Evolutionary conservation across 306 rosid genomes (phyloP).

Genomic region (Vigna reflexopilosa): DNA sequence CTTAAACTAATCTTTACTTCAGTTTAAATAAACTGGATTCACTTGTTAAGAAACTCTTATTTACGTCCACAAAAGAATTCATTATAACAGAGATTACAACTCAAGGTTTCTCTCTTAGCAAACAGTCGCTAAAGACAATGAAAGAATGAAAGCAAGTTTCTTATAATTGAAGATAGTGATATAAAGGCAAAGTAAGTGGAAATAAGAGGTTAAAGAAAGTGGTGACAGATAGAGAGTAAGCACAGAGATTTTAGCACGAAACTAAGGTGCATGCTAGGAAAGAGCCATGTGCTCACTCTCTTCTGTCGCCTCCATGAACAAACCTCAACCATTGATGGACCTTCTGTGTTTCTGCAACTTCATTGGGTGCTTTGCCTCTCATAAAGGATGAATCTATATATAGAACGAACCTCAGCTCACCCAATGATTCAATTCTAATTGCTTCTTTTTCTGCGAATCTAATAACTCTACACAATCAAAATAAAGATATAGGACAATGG

Average conservation of each 20-base stretch:
- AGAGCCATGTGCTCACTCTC: conserved; percentile 64
- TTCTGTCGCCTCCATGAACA: conserved; percentile 58
- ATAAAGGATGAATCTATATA: no score
- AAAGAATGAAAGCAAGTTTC: no score
- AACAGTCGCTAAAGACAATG: no score
- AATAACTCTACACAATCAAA: conserved; percentile 5
- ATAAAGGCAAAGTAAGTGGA: no score
- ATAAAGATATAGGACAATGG: not conserved
- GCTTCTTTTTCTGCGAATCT: conserved; percentile 23
- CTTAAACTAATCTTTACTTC: no score
- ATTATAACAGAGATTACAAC: no score
- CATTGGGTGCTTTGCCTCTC: conserved; percentile 14
- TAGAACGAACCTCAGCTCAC: not conserved
- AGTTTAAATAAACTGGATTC: no score
- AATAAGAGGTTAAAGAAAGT: not conserved
- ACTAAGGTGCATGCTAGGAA: conserved; percentile 44
- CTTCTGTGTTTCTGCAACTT: not conserved
- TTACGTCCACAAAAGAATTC: no score
- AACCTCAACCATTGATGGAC: not conserved
- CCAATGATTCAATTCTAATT: not conserved
- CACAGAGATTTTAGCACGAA: conserved; percentile 56
- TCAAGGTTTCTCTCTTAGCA: no score
- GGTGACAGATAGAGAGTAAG: conserved; percentile 57
- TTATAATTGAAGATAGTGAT: no score
- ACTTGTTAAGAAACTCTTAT: no score